phyloP scores from a whole-genome alignment of 2,329 filamentous ascomycete species.

The Rhynchosporium graminicola region DNA sequence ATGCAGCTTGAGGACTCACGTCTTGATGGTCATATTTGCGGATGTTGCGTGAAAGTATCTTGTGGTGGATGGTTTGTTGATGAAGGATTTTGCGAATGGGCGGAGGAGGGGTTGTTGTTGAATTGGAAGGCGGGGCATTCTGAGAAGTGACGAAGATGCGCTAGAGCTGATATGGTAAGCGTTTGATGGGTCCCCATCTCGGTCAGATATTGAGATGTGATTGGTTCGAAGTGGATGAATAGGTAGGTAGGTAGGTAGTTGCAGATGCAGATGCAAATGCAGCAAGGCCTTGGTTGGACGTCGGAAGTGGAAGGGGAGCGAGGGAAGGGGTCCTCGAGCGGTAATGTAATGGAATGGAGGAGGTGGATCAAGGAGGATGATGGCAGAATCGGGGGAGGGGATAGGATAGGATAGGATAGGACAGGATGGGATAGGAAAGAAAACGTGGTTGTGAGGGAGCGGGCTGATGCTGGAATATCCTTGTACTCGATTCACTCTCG shows the following conservation, averaged over 20 bases:
- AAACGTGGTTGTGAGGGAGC: neutral
- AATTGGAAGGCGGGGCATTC: slow-evolving; percentile 25
- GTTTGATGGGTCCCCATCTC: slow-evolving; percentile 8
- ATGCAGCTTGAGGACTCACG: slow-evolving; percentile 52
- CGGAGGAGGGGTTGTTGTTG: slow-evolving; percentile 45
- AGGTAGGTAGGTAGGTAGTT: neutral
- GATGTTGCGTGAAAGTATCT: slow-evolving; percentile 64
- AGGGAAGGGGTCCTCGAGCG: neutral
- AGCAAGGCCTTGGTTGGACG: neutral
- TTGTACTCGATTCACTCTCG: no score
- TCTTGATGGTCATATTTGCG: slow-evolving; percentile 73
- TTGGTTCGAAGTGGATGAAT: neutral
- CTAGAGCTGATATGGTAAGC: slow-evolving; percentile 16
- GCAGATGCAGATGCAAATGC: neutral
- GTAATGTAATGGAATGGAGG: neutral
- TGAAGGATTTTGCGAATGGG: slow-evolving; percentile 41
- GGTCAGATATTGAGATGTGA: neutral
- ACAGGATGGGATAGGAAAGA: neutral
- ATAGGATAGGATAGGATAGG: slow-evolving; percentile 5
- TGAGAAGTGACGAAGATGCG: slow-evolving; percentile 18
- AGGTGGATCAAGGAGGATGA: neutral
- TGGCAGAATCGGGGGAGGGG: slow-evolving; percentile 21
- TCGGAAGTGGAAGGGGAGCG: neutral
- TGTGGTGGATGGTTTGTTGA: slow-evolving; percentile 37
- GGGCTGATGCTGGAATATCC: neutral